A percentile compares a stretch with the other conserved stretches of the same genome.
phyloP scores from a whole-genome alignment of 306 rosid genomes.

The Spatholobus suberectus region DNA sequence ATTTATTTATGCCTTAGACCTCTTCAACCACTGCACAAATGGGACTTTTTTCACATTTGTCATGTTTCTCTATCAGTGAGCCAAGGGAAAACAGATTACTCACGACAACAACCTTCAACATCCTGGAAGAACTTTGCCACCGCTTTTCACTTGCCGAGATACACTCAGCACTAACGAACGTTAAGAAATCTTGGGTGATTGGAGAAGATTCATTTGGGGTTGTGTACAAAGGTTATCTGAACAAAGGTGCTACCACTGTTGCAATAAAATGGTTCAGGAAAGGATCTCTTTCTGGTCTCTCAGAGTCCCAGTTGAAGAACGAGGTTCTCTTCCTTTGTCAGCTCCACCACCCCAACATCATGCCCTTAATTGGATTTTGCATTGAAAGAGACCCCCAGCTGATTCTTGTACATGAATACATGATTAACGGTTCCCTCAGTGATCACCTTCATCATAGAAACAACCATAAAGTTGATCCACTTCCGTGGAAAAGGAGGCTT shows the following conservation, averaged over 20 bases:
- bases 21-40: neutral
- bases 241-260: neutral
- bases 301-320: neutral
- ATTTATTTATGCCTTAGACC: neutral
- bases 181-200: neutral
- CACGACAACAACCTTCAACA: neutral
- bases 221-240: neutral
- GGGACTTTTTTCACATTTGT: neutral
- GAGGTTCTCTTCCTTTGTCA: neutral
- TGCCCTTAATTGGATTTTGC: neutral
- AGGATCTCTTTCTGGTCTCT: neutral
- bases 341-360: neutral
- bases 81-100: neutral
- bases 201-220: neutral
- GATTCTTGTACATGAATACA: constrained; percentile 1
- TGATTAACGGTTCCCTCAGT: neutral
- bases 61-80: neutral
- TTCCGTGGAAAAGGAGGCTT: neutral
- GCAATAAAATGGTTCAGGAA: neutral
- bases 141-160: neutral
- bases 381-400: neutral
- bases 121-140: neutral
- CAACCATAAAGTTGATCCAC: neutral
- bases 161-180: neutral
- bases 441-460: neutral